Evolutionary conservation across 2,329 filamentous ascomycete species (phyloP), one percentile per base, ranked within the genome.

Genomic region (Zarea fungicola): DNA sequence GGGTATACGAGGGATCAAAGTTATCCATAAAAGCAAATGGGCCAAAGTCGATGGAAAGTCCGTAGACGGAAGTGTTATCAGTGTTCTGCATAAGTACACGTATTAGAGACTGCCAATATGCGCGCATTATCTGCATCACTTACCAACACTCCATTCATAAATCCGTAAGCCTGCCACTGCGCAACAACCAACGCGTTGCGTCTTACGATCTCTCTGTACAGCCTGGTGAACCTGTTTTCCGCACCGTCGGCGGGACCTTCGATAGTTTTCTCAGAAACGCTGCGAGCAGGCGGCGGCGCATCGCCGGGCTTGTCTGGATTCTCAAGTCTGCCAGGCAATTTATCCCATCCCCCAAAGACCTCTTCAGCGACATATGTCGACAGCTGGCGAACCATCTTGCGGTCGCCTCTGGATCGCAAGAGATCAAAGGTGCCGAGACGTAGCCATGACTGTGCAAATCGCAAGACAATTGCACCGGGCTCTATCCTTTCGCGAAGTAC

Each of bases 11-110:
- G 0, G 92, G 92, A 60, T 99, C 92, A 61, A 97, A 99, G 61
- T 91, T 90, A 65, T 99, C 93, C 73, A 99, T 85, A 66, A 99
- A 99, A 5, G 93, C 93, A 60, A 99, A 99, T 0, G 93, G 93
- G 0, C 93, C 93, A 62, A 91, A 99, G 67, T 99, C 93, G 54
- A 99, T 85, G 6, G 86, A 92, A 0, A 99, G 71, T 1, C 93
- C 93, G 48, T 84, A 84, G 43, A 99, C 78, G 0, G 90, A 96
- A 0, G 93, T 99, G 65, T 99, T 99, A 64, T 99, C 93, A 0
- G 93, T 97, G 68, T 99, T 99, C 67, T 70, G 14, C 40, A 5
- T n/a, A n/a, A n/a, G n/a, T n/a, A 8, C 6, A 29, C 3, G 13
- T 6, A 46, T 68, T 41, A 67, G 58, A 28, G 34, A 13, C n/a